A percentile compares a stretch with the other conserved stretches of the same genome.
phyloP scores from a whole-genome alignment of 345 rosid species.

The Populus euphratica region DNA sequence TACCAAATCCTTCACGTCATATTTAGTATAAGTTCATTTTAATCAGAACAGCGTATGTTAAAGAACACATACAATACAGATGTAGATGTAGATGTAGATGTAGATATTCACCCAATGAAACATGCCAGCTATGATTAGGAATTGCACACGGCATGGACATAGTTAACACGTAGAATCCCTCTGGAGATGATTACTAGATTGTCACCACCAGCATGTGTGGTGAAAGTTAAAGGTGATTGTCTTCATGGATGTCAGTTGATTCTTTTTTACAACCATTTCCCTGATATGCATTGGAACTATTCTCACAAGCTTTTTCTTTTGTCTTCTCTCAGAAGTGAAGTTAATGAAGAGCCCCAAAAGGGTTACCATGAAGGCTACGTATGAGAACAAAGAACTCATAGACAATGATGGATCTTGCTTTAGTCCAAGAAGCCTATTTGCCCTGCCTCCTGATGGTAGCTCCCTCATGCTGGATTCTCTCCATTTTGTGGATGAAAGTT shows the following conservation, averaged over 20 bases:
- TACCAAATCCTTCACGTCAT: neutral
- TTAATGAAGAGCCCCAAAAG: constrained; percentile 70
- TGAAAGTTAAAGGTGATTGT: neutral
- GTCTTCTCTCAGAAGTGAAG: constrained; percentile 50
- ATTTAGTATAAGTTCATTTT: neutral
- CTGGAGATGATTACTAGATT: neutral
- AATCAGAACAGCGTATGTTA: neutral
- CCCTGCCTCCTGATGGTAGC: constrained; percentile 62
- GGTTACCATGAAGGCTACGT: constrained; percentile 43
- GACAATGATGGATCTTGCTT: constrained; percentile 66
- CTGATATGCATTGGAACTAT: neutral
- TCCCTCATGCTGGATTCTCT: constrained; percentile 55
- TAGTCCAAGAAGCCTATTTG: constrained; percentile 68
- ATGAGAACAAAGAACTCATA: constrained; percentile 52
- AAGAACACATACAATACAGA: neutral
- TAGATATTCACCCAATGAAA: neutral
- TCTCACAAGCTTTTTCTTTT: neutral
- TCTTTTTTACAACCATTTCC: neutral
- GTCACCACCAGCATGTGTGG: neutral
- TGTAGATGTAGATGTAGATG: neutral
- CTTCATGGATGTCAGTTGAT: neutral
- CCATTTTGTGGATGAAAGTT: constrained; percentile 50
- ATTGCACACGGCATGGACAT: neutral
- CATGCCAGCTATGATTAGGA: neutral
- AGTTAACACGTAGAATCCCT: neutral